Percentiles rank a stretch among this genome's conserved stretches.
These are phyloP conservation scores for Gaeumannomyces sp. DNA, from an alignment of 2,329 filamentous ascomycete genomes.

Conservation along the genomic window DNA sequence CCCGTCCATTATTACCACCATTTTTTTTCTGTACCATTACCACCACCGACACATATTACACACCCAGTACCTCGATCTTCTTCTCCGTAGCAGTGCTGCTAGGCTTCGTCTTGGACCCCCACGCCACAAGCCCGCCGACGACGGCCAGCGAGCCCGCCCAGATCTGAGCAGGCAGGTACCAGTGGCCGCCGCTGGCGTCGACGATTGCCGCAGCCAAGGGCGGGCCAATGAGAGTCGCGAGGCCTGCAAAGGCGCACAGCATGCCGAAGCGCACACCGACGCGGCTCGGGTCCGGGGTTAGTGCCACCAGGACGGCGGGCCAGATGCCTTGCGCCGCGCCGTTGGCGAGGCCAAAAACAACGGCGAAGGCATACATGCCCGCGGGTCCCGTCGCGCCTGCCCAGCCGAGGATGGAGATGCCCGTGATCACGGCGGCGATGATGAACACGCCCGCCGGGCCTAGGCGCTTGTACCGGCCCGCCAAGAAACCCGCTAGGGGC, in stretches of 20 bases:
- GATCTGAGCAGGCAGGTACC: slow-evolving; percentile 15
- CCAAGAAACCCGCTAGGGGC: slow-evolving; percentile 44
- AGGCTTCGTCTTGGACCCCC: neutral
- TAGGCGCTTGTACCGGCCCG: slow-evolving; percentile 34
- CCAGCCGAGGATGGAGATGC: slow-evolving; percentile 33
- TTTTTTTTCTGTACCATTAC: neutral
- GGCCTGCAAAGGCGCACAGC: slow-evolving; percentile 32
- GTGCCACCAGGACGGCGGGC: slow-evolving; percentile 28
- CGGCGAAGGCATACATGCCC: slow-evolving; percentile 38
- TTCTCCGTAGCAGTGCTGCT: neutral
- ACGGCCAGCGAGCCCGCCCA: slow-evolving; percentile 17
- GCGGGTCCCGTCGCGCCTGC: slow-evolving; percentile 36
- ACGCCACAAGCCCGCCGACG: slow-evolving; percentile 10
- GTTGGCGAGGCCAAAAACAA: slow-evolving; percentile 37
- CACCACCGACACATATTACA: neutral
- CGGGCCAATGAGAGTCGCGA: slow-evolving; percentile 36
- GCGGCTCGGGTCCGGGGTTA: slow-evolving; percentile 31
- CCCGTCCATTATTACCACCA: neutral
- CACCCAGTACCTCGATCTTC: neutral
- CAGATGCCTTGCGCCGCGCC: slow-evolving; percentile 33
- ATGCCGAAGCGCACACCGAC: slow-evolving; percentile 39
- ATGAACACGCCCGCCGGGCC: slow-evolving; percentile 40
- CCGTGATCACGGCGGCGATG: slow-evolving; percentile 39
- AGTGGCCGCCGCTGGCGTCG: neutral
- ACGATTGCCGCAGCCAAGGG: slow-evolving; percentile 22